Evolutionary conservation across 2,329 filamentous ascomycete species (phyloP).

Genomic region (Alternaria gansuensis): DNA sequence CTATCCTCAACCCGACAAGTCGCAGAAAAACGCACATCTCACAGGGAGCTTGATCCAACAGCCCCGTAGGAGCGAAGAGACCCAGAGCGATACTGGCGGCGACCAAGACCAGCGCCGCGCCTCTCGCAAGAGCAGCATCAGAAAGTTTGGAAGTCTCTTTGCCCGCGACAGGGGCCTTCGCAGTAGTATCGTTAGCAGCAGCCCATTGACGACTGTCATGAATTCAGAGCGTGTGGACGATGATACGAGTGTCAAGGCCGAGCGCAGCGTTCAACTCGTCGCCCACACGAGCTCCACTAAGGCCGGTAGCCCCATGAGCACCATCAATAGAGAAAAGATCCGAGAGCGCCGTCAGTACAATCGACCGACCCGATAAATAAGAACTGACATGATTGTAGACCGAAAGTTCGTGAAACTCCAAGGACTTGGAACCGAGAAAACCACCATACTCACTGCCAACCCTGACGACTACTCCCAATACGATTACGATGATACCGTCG

Average conservation of each 20-base stretch:
- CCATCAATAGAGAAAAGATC: neutral
- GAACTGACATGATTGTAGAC: neutral
- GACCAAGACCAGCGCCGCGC: neutral
- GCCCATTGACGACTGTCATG: neutral
- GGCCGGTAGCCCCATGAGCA: neutral
- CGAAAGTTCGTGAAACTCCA: constrained; percentile 6
- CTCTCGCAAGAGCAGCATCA: constrained; percentile 5
- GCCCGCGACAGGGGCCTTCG: neutral
- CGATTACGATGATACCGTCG: neutral
- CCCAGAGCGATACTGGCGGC: neutral
- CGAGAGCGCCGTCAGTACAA: neutral
- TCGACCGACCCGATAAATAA: too few species aligned
- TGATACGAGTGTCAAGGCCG: neutral
- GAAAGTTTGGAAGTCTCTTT: constrained; percentile 12
- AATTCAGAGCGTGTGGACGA: constrained; percentile 2
- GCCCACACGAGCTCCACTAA: neutral
- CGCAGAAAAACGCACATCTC: neutral
- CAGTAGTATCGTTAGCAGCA: constrained; percentile 1
- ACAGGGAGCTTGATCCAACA: neutral
- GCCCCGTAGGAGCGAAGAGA: neutral
- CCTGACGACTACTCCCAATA: neutral
- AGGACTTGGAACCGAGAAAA: neutral
- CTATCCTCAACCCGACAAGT: constrained; percentile 2
- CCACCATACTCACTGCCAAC: neutral
- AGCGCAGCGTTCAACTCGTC: neutral